Conservation (phyloP, 805 yeast genomes). For the Myxozyma neotropica region DNA sequence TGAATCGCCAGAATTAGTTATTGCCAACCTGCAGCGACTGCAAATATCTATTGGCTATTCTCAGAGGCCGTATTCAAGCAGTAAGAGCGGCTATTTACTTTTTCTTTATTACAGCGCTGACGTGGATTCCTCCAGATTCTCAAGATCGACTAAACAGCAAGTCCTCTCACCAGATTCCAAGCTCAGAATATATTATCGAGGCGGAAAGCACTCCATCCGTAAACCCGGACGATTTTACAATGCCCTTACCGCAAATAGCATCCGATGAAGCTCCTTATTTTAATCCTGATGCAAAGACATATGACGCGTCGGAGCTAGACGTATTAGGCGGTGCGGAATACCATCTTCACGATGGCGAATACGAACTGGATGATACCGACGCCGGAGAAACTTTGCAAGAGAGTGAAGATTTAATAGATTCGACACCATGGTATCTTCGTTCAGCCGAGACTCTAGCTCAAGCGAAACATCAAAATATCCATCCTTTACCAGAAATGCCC, state of each 20-base stretch:
- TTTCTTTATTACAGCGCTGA: too few species aligned
- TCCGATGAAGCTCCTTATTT: not conserved
- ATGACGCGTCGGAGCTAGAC: constrained; percentile 6
- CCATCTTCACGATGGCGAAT: constrained; percentile 27
- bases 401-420: constrained; percentile 1
- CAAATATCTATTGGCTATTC: too few species aligned
- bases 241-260: not conserved
- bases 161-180: not conserved
- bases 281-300: constrained; percentile 16
- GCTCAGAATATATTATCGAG: constrained; percentile 5
- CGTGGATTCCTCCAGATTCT: too few species aligned
- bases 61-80: not conserved
- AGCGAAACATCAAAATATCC: constrained; percentile 17
- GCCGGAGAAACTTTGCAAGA: not conserved
- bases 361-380: not conserved
- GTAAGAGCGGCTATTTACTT: too few species aligned
- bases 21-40: too few species aligned
- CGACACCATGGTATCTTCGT: constrained; percentile 31
- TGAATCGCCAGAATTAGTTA: too few species aligned
- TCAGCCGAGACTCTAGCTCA: not conserved
- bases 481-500: constrained; percentile 62
- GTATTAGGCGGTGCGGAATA: constrained; percentile 18
- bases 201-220: constrained; percentile 2
- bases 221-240: not conserved
- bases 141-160: too few species aligned